Evolutionary conservation across 306 rosid genomes (phyloP).

Genomic region (Glycine latifolia): DNA sequence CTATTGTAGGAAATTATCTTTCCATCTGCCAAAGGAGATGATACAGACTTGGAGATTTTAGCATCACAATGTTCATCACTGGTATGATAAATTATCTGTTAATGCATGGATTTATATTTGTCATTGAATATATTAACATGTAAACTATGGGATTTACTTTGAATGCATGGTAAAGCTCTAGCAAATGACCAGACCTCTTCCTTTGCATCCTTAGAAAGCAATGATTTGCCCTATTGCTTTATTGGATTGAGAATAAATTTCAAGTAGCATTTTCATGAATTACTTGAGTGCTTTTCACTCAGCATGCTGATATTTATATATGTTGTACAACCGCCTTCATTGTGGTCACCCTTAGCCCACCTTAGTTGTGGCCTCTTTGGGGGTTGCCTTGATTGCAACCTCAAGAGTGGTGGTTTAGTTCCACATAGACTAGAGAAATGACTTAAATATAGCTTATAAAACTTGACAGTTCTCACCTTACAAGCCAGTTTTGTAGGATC

Average conservation of each 20-base stretch:
- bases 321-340: too few relatives aligned
- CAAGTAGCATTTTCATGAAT: not conserved
- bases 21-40: slow-evolving; percentile 64
- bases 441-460: too few relatives aligned
- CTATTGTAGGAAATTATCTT: slow-evolving; percentile 73
- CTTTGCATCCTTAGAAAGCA: not conserved
- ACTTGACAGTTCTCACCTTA: too few relatives aligned
- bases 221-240: slow-evolving; percentile 15
- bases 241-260: slow-evolving; percentile 1
- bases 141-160: slow-evolving; percentile 22
- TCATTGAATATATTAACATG: slow-evolving; percentile 25
- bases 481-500: too few relatives aligned
- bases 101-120: slow-evolving; percentile 32
- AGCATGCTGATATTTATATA: not conserved
- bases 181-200: slow-evolving; percentile 1
- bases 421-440: too few relatives aligned
- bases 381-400: too few relatives aligned
- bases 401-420: too few relatives aligned
- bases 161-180: slow-evolving; percentile 20
- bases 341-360: too few relatives aligned
- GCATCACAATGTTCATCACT: slow-evolving; percentile 74
- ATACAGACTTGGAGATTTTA: slow-evolving; percentile 68
- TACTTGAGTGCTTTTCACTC: slow-evolving; percentile 2
- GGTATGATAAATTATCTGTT: slow-evolving; percentile 59
- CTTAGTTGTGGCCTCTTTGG: too few relatives aligned